Percentiles rank a stretch among this genome's conserved stretches.
These are phyloP conservation scores for Domatiomyces globalis DNA, from an alignment of 2,329 filamentous ascomycete genomes.

Conservation along the genomic window DNA sequence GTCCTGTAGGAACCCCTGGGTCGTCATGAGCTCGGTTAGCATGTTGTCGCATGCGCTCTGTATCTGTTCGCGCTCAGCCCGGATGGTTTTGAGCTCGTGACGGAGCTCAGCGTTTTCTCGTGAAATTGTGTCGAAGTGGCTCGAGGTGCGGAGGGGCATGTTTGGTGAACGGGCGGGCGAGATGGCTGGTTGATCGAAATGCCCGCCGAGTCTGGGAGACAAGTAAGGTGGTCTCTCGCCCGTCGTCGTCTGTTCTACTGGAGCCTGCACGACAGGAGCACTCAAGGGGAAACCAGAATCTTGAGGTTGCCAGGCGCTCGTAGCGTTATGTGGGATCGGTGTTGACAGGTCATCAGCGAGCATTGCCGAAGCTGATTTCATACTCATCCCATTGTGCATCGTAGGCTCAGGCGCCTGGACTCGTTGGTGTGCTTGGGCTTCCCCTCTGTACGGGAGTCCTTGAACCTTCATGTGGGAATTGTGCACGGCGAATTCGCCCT, in stretches of 20 bases:
- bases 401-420: too few relatives aligned
- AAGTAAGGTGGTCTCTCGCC: background rate
- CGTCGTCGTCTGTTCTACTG: background rate
- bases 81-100: background rate
- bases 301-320: background rate
- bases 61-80: background rate
- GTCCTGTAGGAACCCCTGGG: background rate
- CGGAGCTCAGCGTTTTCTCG: background rate
- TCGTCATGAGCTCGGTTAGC: background rate
- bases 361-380: too few relatives aligned
- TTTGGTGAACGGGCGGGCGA: background rate
- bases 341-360: too few relatives aligned
- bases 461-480: too few relatives aligned
- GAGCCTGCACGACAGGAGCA: background rate
- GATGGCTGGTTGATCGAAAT: too few relatives aligned
- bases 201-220: background rate
- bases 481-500: too few relatives aligned
- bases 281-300: background rate
- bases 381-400: too few relatives aligned
- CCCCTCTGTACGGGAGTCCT: too few relatives aligned
- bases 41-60: background rate
- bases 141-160: background rate
- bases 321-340: background rate
- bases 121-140: background rate
- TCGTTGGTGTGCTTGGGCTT: too few relatives aligned